These are phyloP conservation scores for Coemansia sp. DNA, from an alignment of 192 early-diverging fungal genomes.

Conservation along the genomic window DNA sequence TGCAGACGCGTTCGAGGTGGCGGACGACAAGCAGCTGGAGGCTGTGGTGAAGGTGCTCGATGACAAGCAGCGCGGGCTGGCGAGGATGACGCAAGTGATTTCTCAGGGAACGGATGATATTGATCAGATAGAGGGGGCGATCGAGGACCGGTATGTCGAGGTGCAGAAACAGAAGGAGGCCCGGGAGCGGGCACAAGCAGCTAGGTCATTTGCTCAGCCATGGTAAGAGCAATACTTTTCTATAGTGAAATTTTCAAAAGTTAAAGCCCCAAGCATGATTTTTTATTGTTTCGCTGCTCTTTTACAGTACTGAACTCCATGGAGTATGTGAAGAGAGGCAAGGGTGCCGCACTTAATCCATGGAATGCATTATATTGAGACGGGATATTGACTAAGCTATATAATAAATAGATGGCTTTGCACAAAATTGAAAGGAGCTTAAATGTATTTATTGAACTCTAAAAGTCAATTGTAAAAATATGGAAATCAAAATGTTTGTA, in stretches of 20 bases:
- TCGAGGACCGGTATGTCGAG: conserved; percentile 39
- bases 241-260: background rate
- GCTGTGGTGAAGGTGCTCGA: conserved; percentile 55
- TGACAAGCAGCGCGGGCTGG: conserved; percentile 67
- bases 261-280: too few relatives aligned
- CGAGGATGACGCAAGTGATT: conserved; percentile 64
- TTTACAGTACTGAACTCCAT: too few relatives aligned
- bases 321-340: too few relatives aligned
- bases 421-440: too few relatives aligned
- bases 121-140: conserved; percentile 36
- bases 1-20: conserved; percentile 53
- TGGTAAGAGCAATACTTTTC: conserved; percentile 16
- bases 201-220: conserved; percentile 29
- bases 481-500: too few relatives aligned
- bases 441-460: too few relatives aligned
- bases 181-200: conserved; percentile 29
- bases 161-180: conserved; percentile 44
- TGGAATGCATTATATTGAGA: too few relatives aligned
- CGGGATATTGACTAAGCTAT: too few relatives aligned
- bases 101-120: conserved; percentile 59
- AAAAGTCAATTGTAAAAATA: too few relatives aligned
- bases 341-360: too few relatives aligned
- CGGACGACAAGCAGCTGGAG: conserved; percentile 59
- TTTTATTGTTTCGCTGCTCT: too few relatives aligned
- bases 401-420: too few relatives aligned